Evolutionary conservation across 1,284 basidiomycete genomes (phyloP).

Genomic region (Marasmius tenuissimus): DNA sequence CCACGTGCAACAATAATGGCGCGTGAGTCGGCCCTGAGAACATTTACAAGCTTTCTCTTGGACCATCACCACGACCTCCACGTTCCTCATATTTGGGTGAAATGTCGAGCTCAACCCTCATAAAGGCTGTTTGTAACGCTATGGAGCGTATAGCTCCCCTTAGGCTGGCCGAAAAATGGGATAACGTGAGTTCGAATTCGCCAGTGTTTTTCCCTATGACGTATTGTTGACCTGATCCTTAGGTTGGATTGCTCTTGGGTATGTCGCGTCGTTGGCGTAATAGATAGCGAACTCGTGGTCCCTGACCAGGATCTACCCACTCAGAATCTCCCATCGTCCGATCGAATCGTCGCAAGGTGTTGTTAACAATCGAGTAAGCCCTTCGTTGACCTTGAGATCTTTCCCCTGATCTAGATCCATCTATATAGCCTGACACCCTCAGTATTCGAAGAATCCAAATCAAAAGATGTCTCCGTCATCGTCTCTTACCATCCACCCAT

Average conservation of each 20-base stretch:
- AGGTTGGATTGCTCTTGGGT: constrained; percentile 88
- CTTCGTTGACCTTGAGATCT: constrained; percentile 11
- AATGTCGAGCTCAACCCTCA: constrained; percentile 22
- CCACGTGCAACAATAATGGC: no score
- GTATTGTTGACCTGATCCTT: constrained; percentile 13
- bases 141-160: constrained; percentile 86
- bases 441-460: constrained; percentile 76
- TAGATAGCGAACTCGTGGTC: constrained; percentile 1
- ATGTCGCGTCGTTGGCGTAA: constrained; percentile 11
- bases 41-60: not conserved
- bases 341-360: constrained; percentile 57
- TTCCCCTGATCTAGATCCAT: not conserved
- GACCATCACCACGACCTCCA: not conserved
- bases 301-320: constrained; percentile 2
- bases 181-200: constrained; percentile 67
- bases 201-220: constrained; percentile 8
- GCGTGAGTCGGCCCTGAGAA: no score
- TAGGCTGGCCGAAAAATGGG: constrained; percentile 86
- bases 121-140: constrained; percentile 56
- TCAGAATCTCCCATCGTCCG: constrained; percentile 74
- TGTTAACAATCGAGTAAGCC: constrained; percentile 85
- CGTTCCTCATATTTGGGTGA: constrained; percentile 4
- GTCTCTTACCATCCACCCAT: constrained; percentile 91
- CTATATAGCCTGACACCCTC: constrained; percentile 69
- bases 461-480: constrained; percentile 62